Conservation (phyloP, 225 moss, liverwort and hornwort species). For the Sphagnum tenellum region DNA sequence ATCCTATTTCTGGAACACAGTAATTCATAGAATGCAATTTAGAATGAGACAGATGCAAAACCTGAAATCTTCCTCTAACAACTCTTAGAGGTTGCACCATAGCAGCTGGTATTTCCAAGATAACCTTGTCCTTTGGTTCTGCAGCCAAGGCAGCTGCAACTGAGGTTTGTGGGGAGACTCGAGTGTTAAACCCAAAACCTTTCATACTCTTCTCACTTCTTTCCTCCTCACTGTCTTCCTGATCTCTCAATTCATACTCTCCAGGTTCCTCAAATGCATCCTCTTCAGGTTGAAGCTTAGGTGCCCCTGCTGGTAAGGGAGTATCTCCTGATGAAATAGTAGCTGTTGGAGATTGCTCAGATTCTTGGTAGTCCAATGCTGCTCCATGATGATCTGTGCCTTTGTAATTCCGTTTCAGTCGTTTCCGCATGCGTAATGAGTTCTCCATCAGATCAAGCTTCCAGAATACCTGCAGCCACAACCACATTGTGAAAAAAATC, state of each 20-base stretch:
- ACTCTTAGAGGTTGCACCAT: slow-evolving; percentile 85
- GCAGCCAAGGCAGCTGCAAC: slow-evolving; percentile 40
- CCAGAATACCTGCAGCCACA: slow-evolving; percentile 63
- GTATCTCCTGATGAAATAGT: slow-evolving; percentile 31
- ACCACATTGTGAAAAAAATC: no score
- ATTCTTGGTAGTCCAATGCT: slow-evolving; percentile 53
- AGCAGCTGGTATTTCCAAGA: slow-evolving; percentile 75
- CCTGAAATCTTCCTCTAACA: slow-evolving; percentile 95
- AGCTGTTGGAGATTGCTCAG: slow-evolving; percentile 19
- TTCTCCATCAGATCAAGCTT: slow-evolving; percentile 84
- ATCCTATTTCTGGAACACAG: no score
- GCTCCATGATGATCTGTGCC: slow-evolving; percentile 49
- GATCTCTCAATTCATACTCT: slow-evolving; percentile 43
- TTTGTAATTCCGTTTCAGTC: slow-evolving; percentile 89
- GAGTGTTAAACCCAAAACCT: slow-evolving; percentile 11
- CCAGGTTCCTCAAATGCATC: slow-evolving; percentile 41
- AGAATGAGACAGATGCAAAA: slow-evolving; percentile 2
- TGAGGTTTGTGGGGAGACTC: slow-evolving; percentile 32
- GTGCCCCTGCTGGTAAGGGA: slow-evolving; percentile 60
- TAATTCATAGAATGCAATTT: no score
- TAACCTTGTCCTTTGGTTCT: slow-evolving; percentile 74
- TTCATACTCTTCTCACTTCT: slow-evolving; percentile 17
- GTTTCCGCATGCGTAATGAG: slow-evolving; percentile 89
- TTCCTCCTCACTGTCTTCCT: slow-evolving; percentile 52
- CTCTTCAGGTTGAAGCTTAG: slow-evolving; percentile 65